These are phyloP conservation scores for Peronospora belbahrii DNA, from an alignment of 352 stramenopile genomes.

Conservation along the genomic window DNA sequence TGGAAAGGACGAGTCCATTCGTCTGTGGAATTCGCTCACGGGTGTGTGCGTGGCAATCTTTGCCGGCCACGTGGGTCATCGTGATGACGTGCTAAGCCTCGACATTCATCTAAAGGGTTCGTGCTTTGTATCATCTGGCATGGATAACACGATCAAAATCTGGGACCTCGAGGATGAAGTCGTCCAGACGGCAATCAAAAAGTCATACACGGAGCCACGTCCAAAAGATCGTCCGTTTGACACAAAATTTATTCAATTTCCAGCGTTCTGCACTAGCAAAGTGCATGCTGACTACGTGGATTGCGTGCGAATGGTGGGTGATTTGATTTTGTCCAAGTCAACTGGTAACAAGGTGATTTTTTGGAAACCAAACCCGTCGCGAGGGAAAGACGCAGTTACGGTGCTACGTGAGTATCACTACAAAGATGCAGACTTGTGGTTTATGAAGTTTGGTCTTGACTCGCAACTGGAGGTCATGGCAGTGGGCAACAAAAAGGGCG, in stretches of 20 bases:
- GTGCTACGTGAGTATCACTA: constrained; percentile 78
- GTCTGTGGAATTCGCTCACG: constrained; percentile 89
- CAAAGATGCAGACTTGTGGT: constrained; percentile 81
- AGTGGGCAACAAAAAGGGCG: constrained; percentile 75
- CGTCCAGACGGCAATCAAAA: constrained; percentile 65
- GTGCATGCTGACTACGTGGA: constrained; percentile 90
- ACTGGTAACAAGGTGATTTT: constrained; percentile 87
- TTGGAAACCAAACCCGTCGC: constrained; percentile 86
- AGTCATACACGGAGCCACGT: constrained; percentile 66
- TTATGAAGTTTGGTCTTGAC: constrained; percentile 80
- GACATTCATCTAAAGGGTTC: constrained; percentile 84
- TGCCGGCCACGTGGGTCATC: constrained; percentile 86
- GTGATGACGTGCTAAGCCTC: constrained; percentile 85
- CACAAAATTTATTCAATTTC: constrained; percentile 86
- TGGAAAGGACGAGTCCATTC: constrained; percentile 89
- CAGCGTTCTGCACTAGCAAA: constrained; percentile 87
- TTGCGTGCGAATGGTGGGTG: constrained; percentile 75
- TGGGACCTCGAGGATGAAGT: constrained; percentile 83
- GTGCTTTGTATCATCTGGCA: constrained; percentile 84
- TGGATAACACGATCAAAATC: constrained; percentile 93
- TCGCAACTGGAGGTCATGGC: constrained; percentile 68
- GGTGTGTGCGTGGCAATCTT: constrained; percentile 88
- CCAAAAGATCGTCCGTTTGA: constrained; percentile 59
- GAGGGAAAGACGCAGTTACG: constrained; percentile 70
- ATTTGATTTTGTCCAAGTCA: constrained; percentile 75